Percentiles rank a stretch among this genome's conserved stretches.
Evolutionary conservation across 1,284 basidiomycete genomes (phyloP).

Genomic region (Puccinia hordei): DNA sequence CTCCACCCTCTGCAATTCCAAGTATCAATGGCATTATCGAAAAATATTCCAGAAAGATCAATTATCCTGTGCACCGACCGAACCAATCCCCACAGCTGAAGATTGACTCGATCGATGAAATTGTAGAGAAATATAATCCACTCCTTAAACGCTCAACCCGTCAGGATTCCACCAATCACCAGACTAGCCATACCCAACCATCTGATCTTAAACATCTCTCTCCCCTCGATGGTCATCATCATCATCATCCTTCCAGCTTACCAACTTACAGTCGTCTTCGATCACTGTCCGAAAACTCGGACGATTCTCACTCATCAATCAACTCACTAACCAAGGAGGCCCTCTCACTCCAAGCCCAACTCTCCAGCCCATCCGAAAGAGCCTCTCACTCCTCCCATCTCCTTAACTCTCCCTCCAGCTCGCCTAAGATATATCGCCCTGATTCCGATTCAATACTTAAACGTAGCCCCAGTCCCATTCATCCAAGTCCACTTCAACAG

Average conservation of each 20-base stretch:
- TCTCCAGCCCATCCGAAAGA: background rate
- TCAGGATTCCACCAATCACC: background rate
- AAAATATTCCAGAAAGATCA: background rate
- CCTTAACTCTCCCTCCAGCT: background rate
- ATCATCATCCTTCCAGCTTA: background rate
- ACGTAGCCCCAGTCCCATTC: slow-evolving; percentile 3
- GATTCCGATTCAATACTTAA: background rate
- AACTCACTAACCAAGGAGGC: slow-evolving; percentile 31
- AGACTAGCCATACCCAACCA: background rate
- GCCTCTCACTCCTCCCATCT: background rate
- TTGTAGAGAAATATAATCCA: slow-evolving; percentile 20
- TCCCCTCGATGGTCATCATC: background rate
- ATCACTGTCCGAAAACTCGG: slow-evolving; percentile 7
- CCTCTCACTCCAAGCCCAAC: slow-evolving; percentile 2
- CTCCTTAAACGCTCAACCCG: slow-evolving; percentile 9
- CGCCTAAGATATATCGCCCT: background rate
- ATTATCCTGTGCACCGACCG: background rate
- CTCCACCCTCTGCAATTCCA: background rate
- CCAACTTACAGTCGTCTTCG: slow-evolving; percentile 5
- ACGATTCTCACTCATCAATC: slow-evolving; percentile 32
- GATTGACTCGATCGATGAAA: slow-evolving; percentile 27
- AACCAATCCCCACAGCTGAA: slow-evolving; percentile 4
- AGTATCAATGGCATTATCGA: slow-evolving; percentile 19
- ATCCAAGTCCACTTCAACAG: background rate
- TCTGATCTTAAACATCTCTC: background rate